Evolutionary conservation across 257 asterid species (phyloP).

Genomic region (Mitragyna speciosa): DNA sequence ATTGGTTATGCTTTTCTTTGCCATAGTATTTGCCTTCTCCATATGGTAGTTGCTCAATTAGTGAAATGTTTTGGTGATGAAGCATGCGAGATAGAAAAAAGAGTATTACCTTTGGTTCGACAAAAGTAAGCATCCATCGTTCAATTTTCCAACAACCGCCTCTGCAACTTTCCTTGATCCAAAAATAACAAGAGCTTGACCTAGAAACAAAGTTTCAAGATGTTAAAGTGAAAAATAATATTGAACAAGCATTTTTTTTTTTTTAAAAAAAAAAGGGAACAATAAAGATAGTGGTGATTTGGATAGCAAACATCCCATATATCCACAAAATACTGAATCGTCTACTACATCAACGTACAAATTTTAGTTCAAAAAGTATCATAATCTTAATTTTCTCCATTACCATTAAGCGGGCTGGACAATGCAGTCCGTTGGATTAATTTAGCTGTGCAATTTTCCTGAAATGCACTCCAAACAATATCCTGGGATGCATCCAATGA

Average conservation of each 20-base stretch:
- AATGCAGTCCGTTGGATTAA: slow-evolving; percentile 59
- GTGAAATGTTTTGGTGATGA: not conserved
- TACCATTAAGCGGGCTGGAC: slow-evolving; percentile 71
- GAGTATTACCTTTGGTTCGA: slow-evolving; percentile 57
- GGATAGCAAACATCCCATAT: not conserved
- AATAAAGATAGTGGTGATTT: not conserved
- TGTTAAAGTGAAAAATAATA: not conserved
- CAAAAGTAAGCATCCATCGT: slow-evolving; percentile 63
- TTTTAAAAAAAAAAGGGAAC: not conserved
- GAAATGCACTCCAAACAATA: slow-evolving; percentile 64
- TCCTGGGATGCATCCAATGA: slow-evolving; percentile 49
- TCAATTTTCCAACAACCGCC: slow-evolving; percentile 44
- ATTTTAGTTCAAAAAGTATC: not conserved
- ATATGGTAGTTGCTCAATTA: not conserved
- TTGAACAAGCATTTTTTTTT: not conserved
- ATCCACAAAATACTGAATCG: not conserved
- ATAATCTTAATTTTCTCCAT: slow-evolving; percentile 3
- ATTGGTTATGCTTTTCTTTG: too few relatives aligned
- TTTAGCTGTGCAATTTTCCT: slow-evolving; percentile 56
- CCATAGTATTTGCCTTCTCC: not conserved
- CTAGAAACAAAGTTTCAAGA: slow-evolving; percentile 37
- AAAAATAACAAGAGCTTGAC: slow-evolving; percentile 72
- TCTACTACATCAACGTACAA: not conserved
- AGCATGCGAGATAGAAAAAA: not conserved
- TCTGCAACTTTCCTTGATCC: slow-evolving; percentile 58